Base-by-base conservation (phyloP, 345 rosid genomes). In the Linum lewisii region DNA sequence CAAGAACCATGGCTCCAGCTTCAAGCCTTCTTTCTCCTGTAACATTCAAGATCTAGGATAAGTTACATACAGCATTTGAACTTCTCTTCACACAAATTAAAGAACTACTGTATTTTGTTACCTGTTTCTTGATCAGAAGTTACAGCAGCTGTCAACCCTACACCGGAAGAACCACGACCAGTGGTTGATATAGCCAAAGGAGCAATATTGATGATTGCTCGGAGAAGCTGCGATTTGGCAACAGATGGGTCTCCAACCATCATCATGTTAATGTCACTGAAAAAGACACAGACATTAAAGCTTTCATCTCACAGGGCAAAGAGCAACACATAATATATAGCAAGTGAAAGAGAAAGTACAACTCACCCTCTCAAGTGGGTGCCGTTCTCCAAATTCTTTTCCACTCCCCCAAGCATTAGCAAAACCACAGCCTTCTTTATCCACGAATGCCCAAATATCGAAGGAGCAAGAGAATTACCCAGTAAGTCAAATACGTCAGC, bases 201-300 rank as follows among this genome's bases (percentile, higher is more conserved):
- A 70, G 99, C 96, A 67, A 93, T 89, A 69, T 89, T 93, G 82
- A 93, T 84, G 59, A 93, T 93, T 29, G 99, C 99, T 73, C 99
- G 81, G 70, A 93, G 66, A 62, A 93, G 95, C 74, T 93, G 99
- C 71, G 99, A 93, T 65, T 93, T 93, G 51, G 99, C 99, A 75
- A 93, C 97, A 60, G 99, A 93, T 61, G 99, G 99, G 76, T 93
- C 99, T 68, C 99, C 99, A 64, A 93, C 97, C 99, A 93, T 93
- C 99, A 93, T 89, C 99, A 93, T 89, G 74, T 93, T 93, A 66
- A 93, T 83, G 66, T 93, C 99, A 77, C 99, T 93, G 47, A 42
- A 53, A 59, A 65, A 79, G 53, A 53, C 68, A 8, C 23, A 57
- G 34, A 18, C 15, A 57, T 10, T 0, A 2, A n/a, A n/a, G n/a